Evolutionary conservation across 108 stramenopile genomes (phyloP).

Genomic region (Skeletonema potamos): DNA sequence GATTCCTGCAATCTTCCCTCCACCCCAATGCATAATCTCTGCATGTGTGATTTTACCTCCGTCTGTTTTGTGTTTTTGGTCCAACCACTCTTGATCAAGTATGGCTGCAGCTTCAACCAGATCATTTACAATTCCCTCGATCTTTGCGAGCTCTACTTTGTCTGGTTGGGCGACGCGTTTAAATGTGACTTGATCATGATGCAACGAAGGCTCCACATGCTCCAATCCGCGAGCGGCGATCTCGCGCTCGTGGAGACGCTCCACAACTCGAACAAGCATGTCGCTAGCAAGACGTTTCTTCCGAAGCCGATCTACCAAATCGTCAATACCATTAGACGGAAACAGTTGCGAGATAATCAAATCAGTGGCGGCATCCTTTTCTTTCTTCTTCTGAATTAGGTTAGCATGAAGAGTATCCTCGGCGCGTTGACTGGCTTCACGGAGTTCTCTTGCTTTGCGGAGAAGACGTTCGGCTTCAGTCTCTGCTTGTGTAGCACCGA

Average conservation of each 20-base stretch:
- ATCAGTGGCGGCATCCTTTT: constrained; percentile 41
- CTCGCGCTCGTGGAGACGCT: constrained; percentile 47
- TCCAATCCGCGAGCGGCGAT: constrained; percentile 39
- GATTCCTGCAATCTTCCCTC: constrained; percentile 38
- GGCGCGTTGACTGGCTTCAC: constrained; percentile 23
- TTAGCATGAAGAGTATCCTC: constrained; percentile 44
- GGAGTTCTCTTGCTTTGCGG: constrained; percentile 42
- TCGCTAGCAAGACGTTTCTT: constrained; percentile 37
- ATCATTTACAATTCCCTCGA: constrained; percentile 19
- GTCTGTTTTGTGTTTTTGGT: constrained; percentile 19
- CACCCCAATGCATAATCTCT: constrained; percentile 48
- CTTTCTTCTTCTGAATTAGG: constrained; percentile 38
- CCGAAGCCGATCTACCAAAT: constrained; percentile 31
- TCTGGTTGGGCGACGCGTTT: constrained; percentile 29
- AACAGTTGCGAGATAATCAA: constrained; percentile 36
- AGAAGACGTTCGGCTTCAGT: constrained; percentile 47
- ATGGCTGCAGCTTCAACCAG: constrained; percentile 46
- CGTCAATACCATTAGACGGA: constrained; percentile 19
- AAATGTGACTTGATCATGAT: constrained; percentile 31
- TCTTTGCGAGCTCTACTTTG: constrained; percentile 23
- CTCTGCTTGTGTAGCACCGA: constrained; percentile 31
- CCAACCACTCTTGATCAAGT: constrained; percentile 40
- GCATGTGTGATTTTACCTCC: constrained; percentile 35
- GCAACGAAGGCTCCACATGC: constrained; percentile 44
- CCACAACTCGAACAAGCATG: constrained; percentile 33